Percentiles rank a stretch among this genome's conserved stretches.
These are phyloP conservation scores for Malus fusca DNA, from an alignment of 306 rosid species.

Conservation along the genomic window DNA sequence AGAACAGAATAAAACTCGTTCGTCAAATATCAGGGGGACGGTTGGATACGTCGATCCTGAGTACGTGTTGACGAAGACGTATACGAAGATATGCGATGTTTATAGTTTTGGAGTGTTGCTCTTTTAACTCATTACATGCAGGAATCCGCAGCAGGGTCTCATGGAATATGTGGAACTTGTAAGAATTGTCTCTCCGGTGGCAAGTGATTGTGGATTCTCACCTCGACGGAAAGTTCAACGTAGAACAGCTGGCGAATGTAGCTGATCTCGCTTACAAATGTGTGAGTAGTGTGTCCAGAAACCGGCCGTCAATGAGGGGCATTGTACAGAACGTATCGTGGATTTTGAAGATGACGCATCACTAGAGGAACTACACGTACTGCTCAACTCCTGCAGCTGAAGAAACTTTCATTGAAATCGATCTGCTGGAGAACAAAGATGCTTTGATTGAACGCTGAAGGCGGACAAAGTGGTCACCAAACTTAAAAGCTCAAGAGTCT, in stretches of 20 bases:
- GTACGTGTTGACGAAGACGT: slow-evolving; percentile 6
- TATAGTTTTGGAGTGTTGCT: slow-evolving; percentile 54
- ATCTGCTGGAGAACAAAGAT: not conserved
- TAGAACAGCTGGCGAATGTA: no score
- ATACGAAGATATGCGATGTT: slow-evolving; percentile 49
- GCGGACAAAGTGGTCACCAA: not conserved
- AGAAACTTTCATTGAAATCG: slow-evolving; percentile 6
- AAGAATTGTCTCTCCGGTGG: not conserved
- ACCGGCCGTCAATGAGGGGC: no score
- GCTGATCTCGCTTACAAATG: no score
- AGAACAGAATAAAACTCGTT: not conserved
- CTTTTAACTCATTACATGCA: slow-evolving; percentile 24
- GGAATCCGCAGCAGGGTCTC: slow-evolving; percentile 14
- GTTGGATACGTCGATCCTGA: slow-evolving; percentile 8
- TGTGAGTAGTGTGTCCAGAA: no score
- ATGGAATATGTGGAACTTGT: slow-evolving; percentile 12
- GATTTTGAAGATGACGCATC: not conserved
- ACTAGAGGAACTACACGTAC: not conserved
- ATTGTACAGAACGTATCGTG: no score
- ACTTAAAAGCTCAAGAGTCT: not conserved
- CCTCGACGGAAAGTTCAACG: not conserved
- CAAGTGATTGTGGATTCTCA: slow-evolving; percentile 4
- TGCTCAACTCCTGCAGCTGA: not conserved
- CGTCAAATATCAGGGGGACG: slow-evolving; percentile 8
- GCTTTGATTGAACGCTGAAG: slow-evolving; percentile 6